Conservation (phyloP, 1,139 yeast genomes). For the Sugiyamaella castrensis region DNA sequence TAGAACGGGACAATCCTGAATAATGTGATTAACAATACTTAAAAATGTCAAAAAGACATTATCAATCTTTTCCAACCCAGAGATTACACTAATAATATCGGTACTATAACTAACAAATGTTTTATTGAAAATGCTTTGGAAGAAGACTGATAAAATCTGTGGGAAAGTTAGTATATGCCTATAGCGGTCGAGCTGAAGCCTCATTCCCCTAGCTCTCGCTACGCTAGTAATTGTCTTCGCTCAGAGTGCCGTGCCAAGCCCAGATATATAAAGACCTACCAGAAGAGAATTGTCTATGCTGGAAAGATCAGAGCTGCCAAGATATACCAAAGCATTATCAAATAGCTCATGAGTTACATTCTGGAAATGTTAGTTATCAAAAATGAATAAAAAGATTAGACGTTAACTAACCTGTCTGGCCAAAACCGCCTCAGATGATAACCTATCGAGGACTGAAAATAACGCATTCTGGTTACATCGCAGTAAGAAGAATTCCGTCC, state of each 20-base stretch:
- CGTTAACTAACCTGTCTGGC: slow-evolving; percentile 8
- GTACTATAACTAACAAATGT: slow-evolving; percentile 34
- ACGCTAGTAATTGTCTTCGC: too few relatives aligned
- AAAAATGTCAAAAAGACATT: slow-evolving; percentile 32
- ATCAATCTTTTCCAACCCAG: slow-evolving; percentile 39
- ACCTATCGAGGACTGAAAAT: slow-evolving; percentile 22
- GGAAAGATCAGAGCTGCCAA: slow-evolving; percentile 24
- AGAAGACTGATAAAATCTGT: slow-evolving; percentile 30
- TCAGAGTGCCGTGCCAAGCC: not conserved
- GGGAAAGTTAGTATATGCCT: not conserved
- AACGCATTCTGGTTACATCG: slow-evolving; percentile 34
- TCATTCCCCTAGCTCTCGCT: too few relatives aligned
- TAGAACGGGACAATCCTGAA: slow-evolving; percentile 22
- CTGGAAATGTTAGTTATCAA: not conserved
- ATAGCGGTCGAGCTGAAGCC: not conserved
- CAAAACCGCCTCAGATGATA: slow-evolving; percentile 32
- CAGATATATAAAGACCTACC: too few relatives aligned
- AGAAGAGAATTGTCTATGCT: slow-evolving; percentile 29
- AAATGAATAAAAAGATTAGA: too few relatives aligned
- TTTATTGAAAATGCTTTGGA: slow-evolving; percentile 33
- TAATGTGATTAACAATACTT: slow-evolving; percentile 28
- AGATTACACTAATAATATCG: slow-evolving; percentile 36
- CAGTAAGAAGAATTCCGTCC: slow-evolving; percentile 41
- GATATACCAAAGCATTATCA: slow-evolving; percentile 28
- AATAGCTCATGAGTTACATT: slow-evolving; percentile 31